These are phyloP conservation scores for Saccharomyces hybrid DNA, from an alignment of 1,139 yeast species.

Conservation along the genomic window DNA sequence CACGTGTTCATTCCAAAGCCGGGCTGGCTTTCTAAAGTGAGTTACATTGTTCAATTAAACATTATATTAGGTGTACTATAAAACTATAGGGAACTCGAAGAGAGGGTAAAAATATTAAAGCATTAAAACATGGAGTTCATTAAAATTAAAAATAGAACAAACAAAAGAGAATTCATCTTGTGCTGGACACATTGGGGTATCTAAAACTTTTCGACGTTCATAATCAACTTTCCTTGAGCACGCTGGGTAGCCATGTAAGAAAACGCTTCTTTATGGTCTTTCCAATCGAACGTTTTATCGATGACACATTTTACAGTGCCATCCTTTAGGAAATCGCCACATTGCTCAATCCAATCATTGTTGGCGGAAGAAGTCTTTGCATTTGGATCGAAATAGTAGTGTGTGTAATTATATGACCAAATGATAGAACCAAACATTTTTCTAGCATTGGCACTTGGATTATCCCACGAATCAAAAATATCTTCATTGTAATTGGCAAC, in stretches of 20 bases:
- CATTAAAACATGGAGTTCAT: background rate
- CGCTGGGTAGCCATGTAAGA: constrained; percentile 42
- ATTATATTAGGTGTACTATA: background rate
- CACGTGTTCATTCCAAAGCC: background rate
- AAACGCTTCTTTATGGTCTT: constrained; percentile 45
- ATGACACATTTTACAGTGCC: constrained; percentile 39
- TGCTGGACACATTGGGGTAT: background rate
- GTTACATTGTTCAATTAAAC: background rate
- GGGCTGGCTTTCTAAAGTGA: too few relatives aligned
- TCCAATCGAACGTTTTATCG: constrained; percentile 50
- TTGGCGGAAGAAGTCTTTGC: constrained; percentile 19
- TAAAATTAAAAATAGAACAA: background rate
- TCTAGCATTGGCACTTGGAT: constrained; percentile 36
- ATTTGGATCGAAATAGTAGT: constrained; percentile 32
- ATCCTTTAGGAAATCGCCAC: constrained; percentile 38
- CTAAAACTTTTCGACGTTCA: constrained; percentile 35
- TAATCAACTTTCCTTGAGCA: constrained; percentile 62
- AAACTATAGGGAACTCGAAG: background rate
- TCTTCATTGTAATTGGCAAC: constrained; percentile 35
- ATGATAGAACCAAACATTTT: constrained; percentile 30
- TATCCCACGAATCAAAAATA: constrained; percentile 33
- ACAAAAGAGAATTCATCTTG: too few relatives aligned
- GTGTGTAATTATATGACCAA: constrained; percentile 33
- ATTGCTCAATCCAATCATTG: constrained; percentile 32
- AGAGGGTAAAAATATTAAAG: background rate